A percentile compares a stretch with the other conserved stretches of the same genome.
Conservation (phyloP, 1,284 basidiomycete genomes). For the Microbotryomycetes sp. region DNA sequence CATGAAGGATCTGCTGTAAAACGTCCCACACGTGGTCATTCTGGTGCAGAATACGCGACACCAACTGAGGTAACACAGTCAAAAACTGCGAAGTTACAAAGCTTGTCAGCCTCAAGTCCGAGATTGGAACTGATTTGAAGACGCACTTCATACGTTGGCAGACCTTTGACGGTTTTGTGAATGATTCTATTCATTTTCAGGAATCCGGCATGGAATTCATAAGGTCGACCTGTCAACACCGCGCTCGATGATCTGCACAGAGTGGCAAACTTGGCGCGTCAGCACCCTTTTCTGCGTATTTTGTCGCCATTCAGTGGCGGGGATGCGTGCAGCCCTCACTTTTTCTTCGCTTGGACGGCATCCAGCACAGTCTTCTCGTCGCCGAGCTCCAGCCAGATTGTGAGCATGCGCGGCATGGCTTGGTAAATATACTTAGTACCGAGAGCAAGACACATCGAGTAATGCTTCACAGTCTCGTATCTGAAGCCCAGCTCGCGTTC, state of each 20-base stretch:
- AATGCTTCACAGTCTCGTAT: constrained; percentile 54
- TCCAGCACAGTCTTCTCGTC: constrained; percentile 48
- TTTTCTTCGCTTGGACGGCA: constrained; percentile 18
- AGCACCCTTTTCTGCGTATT: neutral
- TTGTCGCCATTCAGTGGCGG: neutral
- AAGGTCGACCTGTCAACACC: neutral
- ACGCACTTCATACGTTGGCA: constrained; percentile 68
- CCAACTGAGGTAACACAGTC: constrained; percentile 93
- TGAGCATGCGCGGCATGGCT: constrained; percentile 86
- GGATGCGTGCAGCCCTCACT: constrained; percentile 1
- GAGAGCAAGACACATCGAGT: constrained; percentile 63
- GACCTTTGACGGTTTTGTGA: constrained; percentile 52
- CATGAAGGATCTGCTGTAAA: constrained; percentile 63
- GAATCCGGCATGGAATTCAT: constrained; percentile 46
- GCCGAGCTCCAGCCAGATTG: constrained; percentile 92
- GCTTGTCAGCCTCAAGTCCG: neutral
- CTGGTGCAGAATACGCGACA: constrained; percentile 82
- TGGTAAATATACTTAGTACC: constrained; percentile 98
- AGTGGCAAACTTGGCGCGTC: too few relatives aligned
- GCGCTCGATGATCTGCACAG: too few relatives aligned
- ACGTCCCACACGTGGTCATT: constrained; percentile 62
- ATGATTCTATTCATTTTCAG: constrained; percentile 55
- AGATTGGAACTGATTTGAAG: constrained; percentile 12
- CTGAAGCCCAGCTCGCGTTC: constrained; percentile 1
- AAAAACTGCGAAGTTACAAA: constrained; percentile 62